A percentile compares a stretch with the other conserved stretches of the same genome.
Evolutionary conservation across 208 protist genomes (phyloP).

Genomic region (Leishmania mexicana): DNA sequence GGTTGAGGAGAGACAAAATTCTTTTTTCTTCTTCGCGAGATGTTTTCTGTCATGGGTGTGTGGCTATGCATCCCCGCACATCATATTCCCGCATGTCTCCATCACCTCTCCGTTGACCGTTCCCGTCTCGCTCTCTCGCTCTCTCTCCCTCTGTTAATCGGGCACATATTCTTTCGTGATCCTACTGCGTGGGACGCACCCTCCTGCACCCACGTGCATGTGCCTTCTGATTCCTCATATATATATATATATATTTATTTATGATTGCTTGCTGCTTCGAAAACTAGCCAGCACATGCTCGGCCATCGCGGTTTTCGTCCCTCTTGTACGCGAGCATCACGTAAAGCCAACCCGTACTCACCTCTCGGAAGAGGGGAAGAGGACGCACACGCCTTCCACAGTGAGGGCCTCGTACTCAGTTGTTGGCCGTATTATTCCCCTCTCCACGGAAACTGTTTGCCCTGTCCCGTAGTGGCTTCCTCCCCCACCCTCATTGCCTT

Average conservation of each 20-base stretch:
- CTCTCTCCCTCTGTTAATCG: neutral
- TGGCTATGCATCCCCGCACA: neutral
- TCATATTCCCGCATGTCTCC: neutral
- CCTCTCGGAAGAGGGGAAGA: neutral
- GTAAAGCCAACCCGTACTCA: neutral
- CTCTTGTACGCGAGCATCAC: neutral
- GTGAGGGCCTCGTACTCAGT: neutral
- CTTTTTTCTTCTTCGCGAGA: neutral
- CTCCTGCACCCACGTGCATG: neutral
- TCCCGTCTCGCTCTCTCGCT: neutral
- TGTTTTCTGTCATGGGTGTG: neutral
- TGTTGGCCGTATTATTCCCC: neutral
- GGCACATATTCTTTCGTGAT: neutral
- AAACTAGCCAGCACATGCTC: no score
- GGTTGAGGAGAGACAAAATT: neutral
- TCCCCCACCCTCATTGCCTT: neutral
- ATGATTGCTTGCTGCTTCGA: no score
- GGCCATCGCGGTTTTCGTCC: neutral
- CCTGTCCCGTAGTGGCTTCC: neutral
- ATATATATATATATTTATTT: neutral
- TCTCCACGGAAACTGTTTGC: neutral
- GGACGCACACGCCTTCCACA: neutral
- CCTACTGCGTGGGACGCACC: neutral
- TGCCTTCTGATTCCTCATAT: neutral
- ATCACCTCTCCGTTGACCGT: neutral